Percentiles rank a stretch among this genome's conserved stretches.
Evolutionary conservation across 495 filamentous ascomycete genomes (phyloP).

Genomic region (Podospora fimiseda): DNA sequence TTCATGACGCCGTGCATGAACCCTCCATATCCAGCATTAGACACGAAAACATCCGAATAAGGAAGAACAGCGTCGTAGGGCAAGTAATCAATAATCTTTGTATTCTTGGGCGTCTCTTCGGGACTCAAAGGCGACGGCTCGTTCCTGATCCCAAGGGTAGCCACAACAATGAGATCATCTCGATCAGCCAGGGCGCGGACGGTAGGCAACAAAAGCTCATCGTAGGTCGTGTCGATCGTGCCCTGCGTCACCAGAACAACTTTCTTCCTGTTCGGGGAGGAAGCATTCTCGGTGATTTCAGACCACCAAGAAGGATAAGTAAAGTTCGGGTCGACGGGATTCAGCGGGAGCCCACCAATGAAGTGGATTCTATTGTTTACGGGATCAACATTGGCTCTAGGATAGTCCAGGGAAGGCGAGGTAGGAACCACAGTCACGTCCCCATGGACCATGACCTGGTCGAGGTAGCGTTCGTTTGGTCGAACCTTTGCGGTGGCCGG

Average conservation of each 20-base stretch:
- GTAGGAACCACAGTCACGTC: slow-evolving; percentile 31
- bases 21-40: slow-evolving; percentile 36
- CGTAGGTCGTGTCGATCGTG: slow-evolving; percentile 25
- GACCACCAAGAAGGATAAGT: slow-evolving; percentile 27
- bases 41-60: slow-evolving; percentile 31
- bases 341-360: slow-evolving; percentile 16
- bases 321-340: slow-evolving; percentile 5
- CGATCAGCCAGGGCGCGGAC: slow-evolving; percentile 22
- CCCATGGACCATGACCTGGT: slow-evolving; percentile 22
- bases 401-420: slow-evolving; percentile 17
- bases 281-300: slow-evolving; percentile 10
- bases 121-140: slow-evolving; percentile 7
- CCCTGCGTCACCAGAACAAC: slow-evolving; percentile 36
- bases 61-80: slow-evolving; percentile 32
- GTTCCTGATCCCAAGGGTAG: slow-evolving; percentile 22
- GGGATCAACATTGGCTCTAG: background rate
- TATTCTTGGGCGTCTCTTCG: slow-evolving; percentile 19
- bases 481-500: slow-evolving; percentile 9
- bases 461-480: slow-evolving; percentile 1
- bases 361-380: slow-evolving; percentile 4
- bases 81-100: slow-evolving; percentile 29
- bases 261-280: slow-evolving; percentile 18
- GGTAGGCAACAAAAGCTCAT: slow-evolving; percentile 31
- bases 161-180: slow-evolving; percentile 26
- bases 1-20: slow-evolving; percentile 35